A percentile compares a stretch with the other conserved stretches of the same genome.
phyloP scores from a whole-genome alignment of 805 yeast genomes.

The Nakazawaea laoshanensis region DNA sequence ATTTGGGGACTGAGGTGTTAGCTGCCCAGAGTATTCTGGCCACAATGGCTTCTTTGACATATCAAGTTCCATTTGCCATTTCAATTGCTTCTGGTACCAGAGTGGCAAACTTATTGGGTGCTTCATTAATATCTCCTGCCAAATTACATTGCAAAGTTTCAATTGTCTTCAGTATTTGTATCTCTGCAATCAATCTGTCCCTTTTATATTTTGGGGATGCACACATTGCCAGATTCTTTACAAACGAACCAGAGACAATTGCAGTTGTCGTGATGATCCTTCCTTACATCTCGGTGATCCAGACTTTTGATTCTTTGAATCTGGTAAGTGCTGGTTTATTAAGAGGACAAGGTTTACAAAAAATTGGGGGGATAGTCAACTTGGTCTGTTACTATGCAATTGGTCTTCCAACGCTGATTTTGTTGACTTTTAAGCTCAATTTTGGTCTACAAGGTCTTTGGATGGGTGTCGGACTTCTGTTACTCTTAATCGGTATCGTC shows the following conservation, averaged over 20 bases:
- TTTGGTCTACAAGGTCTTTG: slow-evolving; percentile 54
- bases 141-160: slow-evolving; percentile 28
- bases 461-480: slow-evolving; percentile 50
- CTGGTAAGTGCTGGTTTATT: slow-evolving; percentile 71
- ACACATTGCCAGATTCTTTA: slow-evolving; percentile 43
- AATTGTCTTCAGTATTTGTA: slow-evolving; percentile 21
- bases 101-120: slow-evolving; percentile 47
- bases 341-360: slow-evolving; percentile 72
- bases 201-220: slow-evolving; percentile 33
- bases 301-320: slow-evolving; percentile 59
- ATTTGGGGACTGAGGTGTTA: slow-evolving; percentile 41
- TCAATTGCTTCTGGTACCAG: slow-evolving; percentile 52
- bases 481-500: slow-evolving; percentile 36
- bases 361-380: slow-evolving; percentile 52
- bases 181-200: slow-evolving; percentile 37
- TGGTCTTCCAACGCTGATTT: slow-evolving; percentile 54
- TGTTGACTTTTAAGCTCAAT: slow-evolving; percentile 41
- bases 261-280: slow-evolving; percentile 39
- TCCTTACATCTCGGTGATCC: slow-evolving; percentile 61
- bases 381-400: slow-evolving; percentile 49
- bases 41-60: slow-evolving; percentile 36
- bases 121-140: slow-evolving; percentile 26
- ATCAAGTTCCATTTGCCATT: slow-evolving; percentile 51
- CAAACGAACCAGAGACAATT: slow-evolving; percentile 52
- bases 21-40: slow-evolving; percentile 45